A percentile compares a stretch with the other conserved stretches of the same genome.
These are phyloP conservation scores for Strigomonas culicis DNA, from an alignment of 208 protist species.

Conservation along the genomic window DNA sequence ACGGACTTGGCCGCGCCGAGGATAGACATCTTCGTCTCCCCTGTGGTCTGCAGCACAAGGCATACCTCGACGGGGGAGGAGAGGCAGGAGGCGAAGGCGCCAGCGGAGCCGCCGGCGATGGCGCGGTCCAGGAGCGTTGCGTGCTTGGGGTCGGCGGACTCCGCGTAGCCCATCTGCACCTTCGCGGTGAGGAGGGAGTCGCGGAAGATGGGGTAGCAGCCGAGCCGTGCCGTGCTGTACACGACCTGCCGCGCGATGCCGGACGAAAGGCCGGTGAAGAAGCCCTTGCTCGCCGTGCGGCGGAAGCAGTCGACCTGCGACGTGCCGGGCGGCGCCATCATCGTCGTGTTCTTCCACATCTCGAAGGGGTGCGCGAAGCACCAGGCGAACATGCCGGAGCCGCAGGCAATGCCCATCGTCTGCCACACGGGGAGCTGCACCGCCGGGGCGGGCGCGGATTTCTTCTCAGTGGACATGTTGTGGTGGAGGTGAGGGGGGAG, in stretches of 20 bases:
- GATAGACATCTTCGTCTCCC: slow-evolving; percentile 53
- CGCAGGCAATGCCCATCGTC: slow-evolving; percentile 72
- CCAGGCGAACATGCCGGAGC: slow-evolving; percentile 87
- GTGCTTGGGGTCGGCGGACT: slow-evolving; percentile 39
- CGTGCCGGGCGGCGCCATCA: slow-evolving; percentile 55
- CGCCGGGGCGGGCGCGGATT: slow-evolving; percentile 15
- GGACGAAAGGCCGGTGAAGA: slow-evolving; percentile 81
- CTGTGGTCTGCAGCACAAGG: slow-evolving; percentile 90
- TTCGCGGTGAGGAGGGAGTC: slow-evolving; percentile 63
- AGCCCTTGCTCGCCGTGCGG: slow-evolving; percentile 47
- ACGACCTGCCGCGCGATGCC: slow-evolving; percentile 88
- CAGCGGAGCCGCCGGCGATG: slow-evolving; percentile 66
- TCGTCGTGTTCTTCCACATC: slow-evolving; percentile 93
- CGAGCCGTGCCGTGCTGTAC: slow-evolving; percentile 86
- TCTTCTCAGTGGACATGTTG: slow-evolving; percentile 18
- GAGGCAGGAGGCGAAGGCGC: slow-evolving; percentile 83
- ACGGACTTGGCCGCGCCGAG: slow-evolving; percentile 35
- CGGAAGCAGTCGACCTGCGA: slow-evolving; percentile 42
- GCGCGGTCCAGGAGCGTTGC: slow-evolving; percentile 69
- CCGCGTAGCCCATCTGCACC: slow-evolving; percentile 27
- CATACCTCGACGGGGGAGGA: slow-evolving; percentile 88
- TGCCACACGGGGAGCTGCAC: slow-evolving; percentile 39
- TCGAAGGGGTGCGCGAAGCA: slow-evolving; percentile 91
- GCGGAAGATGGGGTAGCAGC: slow-evolving; percentile 89
- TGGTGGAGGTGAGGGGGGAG: neutral